Evolutionary conservation across 768 basidiomycete genomes (phyloP), one percentile per base, ranked within the genome.

Genomic region (Amylocystis lapponica): DNA sequence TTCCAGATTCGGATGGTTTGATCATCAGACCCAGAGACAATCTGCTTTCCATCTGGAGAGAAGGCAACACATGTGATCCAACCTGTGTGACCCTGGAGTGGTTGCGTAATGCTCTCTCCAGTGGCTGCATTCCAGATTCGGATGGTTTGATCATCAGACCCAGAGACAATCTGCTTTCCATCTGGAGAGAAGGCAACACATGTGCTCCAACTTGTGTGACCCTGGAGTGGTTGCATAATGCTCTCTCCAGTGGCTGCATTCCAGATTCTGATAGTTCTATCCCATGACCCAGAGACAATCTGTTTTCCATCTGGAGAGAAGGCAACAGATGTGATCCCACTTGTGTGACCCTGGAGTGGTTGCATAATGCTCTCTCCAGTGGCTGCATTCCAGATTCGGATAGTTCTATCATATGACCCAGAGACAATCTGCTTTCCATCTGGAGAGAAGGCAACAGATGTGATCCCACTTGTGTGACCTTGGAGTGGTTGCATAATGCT

Each of bases 1-100:
- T 65, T 51, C 65, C 66, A 65, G 4, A 67, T 19, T 11, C 51
- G 27, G 7, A 67, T 41, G 6, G 52, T 61, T 23, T 44, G 36
- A 40, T 64, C 62, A 10, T 26, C 36, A 1, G 59, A 61, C 7
- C 57, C 61, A 4, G 65, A 60, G 14, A 50, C 55, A 23, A 68
- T 49, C n/a, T 39, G 36, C 17, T 31, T 41, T 1, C 63, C 64
- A 44, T 63, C 55, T 5, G 53, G 51, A 9, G 58, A 65, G 50
- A 58, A 64, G 4, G 49, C 44, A 12, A 60, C 58, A 3, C 55
- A 23, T 10, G 25, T 16, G 31, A 57, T 41, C 13, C 17, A 25
- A 23, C 32, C 22, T 14, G 36, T 34, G 27, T 45, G 43, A 6
- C 37, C 48, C 10, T 16, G 7, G 16, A 52, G 21, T n/a, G n/a